Evolutionary conservation across 140 eudicot species (phyloP), one percentile per base, ranked within the genome.

Genomic region (Ambrosia hybrid): DNA sequence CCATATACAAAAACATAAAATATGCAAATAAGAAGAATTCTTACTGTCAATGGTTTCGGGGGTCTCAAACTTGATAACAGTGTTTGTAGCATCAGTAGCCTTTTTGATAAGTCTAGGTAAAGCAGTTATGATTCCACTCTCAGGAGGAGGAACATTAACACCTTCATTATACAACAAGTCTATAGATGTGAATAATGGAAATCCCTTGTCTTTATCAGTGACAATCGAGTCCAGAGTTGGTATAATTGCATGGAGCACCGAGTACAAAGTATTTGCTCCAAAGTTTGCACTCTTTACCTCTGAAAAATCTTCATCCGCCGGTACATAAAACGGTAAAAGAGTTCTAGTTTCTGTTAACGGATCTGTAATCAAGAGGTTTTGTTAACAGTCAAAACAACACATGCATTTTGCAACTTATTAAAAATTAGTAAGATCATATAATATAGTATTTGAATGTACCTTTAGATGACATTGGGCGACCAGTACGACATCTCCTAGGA

Each of bases 241-340:
- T 34, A 88, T 56, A 26, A 91, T 67, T 4, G 87, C 84, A 68
- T 91, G 94, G 4, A 89, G 52, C 52, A 84, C 91, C 1, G 88
- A 80, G 86, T 78, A 83, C 4, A 88, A 64, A 1, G 85, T 56
- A 41, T 71, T 88, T 8, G 83, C 85, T 3, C 82, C 78, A 78
- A 88, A 88, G 15, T 83, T 70, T 5, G 37, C 15, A 9, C 30
- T 39, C 78, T 91, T 91, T 4, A 91, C 87, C 75, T 84, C 91
- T 3, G 96, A 30, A 91, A 91, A 15, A n/a, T 78, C 83, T 74
- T 91, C 97, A 70, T 91, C 97, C 9, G 82, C 62, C 0, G 97
- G 97, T 6, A 91, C 89, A 53, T 91, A 91, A 7, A 80, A 80
- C 0, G 67, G 69, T 0, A 82, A 15, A 14, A 2, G 21, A 11